phyloP scores from a whole-genome alignment of 2,329 filamentous ascomycete genomes.

The Penicillium occitanis region DNA sequence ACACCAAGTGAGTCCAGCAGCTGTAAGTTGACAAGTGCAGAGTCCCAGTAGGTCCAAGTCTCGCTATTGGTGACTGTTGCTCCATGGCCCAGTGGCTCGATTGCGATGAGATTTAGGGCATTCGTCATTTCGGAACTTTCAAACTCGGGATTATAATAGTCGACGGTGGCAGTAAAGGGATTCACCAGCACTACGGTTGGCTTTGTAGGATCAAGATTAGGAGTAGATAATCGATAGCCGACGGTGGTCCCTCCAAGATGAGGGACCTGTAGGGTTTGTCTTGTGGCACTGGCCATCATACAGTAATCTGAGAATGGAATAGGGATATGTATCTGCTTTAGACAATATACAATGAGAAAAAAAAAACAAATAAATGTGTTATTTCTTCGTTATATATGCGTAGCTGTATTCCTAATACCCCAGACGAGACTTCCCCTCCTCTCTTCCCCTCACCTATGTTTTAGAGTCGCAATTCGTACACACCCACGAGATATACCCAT shows the following conservation, averaged over 20 bases:
- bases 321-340: neutral
- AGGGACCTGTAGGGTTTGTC: conserved; percentile 39
- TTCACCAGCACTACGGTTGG: conserved; percentile 51
- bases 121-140: conserved; percentile 33
- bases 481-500: neutral
- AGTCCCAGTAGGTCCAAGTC: conserved; percentile 54
- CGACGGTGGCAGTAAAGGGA: conserved; percentile 47
- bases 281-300: conserved; percentile 1
- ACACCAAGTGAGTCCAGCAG: conserved; percentile 50
- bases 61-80: conserved; percentile 43
- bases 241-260: conserved; percentile 49
- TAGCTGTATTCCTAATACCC: neutral
- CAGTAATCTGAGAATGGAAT: neutral
- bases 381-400: neutral
- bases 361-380: neutral
- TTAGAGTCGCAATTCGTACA: neutral
- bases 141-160: conserved; percentile 42
- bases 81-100: conserved; percentile 53
- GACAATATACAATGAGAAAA: neutral
- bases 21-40: conserved; percentile 50
- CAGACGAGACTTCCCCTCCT: neutral
- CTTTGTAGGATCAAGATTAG: conserved; percentile 47
- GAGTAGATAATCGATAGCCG: conserved; percentile 44
- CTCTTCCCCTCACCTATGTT: neutral
- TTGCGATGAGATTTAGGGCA: conserved; percentile 48